Evolutionary conservation across 306 rosid genomes (phyloP), one percentile per base, ranked within the genome.

Genomic region (Benincasa hispida): DNA sequence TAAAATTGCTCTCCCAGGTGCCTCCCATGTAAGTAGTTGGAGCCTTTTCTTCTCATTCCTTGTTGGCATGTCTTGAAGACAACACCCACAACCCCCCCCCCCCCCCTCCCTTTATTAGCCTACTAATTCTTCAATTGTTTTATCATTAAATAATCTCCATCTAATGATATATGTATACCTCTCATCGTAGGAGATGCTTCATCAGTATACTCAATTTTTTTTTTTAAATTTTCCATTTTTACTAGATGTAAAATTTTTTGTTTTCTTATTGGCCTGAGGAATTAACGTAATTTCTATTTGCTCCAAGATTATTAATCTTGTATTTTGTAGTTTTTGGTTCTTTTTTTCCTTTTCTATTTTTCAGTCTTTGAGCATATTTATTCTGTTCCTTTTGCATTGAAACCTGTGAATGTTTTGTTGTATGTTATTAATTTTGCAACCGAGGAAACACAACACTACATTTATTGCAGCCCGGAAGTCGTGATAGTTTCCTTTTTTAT

Each of bases 1-100:
- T 77, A 90, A 83, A 86, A 94, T 92, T 81, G 86, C 91, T 5
- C 77, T 85, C 25, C 77, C 90, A 15, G 81, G 79, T 85, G 77
- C 79, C 63, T 69, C 79, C 69, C 74, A 85, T 76, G 99, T 92
- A 85, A 87, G 67, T 37, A 2, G 51, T 72, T 70, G 57, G 18
- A 17, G 76, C 58, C 17, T 72, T 48, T 72, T 8, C 58, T 72
- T 8, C 58, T 24, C 76, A 27, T 72, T 72, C 41, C 39, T 41
- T 45, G 75, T 69, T 42, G 2, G 56, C 22, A 47, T 48, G 59
- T 72, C 59, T 48, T 47, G 25, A 48, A 17, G 3, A 72, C 56
- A 69, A 25, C 42, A 69, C 21, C 56, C 55, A n/a, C 17, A 19
- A 9, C 56, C 37, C 54, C n/a, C n/a, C n/a, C n/a, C n/a, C n/a